These are phyloP conservation scores for Sarocladium strictum DNA, from an alignment of 2,329 filamentous ascomycete species.

Conservation along the genomic window DNA sequence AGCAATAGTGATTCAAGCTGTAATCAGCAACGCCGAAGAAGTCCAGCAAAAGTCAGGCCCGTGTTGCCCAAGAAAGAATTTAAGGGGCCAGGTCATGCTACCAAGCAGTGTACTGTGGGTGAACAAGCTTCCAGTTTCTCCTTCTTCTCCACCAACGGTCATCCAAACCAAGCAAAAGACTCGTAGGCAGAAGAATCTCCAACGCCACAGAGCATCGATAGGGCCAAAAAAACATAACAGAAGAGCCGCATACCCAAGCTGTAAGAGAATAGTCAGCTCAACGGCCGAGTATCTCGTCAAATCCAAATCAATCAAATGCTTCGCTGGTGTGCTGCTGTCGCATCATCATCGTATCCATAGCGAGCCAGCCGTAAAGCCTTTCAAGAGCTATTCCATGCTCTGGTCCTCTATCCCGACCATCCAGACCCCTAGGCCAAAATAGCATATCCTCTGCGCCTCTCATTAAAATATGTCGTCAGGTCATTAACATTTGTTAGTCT, in stretches of 20 bases:
- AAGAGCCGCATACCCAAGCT: constrained; percentile 1
- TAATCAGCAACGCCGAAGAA: constrained; percentile 1
- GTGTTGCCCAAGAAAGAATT: background rate
- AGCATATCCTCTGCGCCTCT: constrained; percentile 6
- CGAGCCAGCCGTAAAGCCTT: constrained; percentile 1
- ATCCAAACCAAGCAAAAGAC: background rate
- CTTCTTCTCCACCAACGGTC: background rate
- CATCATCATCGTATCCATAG: constrained; percentile 2
- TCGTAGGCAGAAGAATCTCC: background rate
- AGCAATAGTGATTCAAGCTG: background rate
- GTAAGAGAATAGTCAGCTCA: background rate
- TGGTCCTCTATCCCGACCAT: background rate
- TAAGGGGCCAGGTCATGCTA: background rate
- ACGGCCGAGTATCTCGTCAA: background rate
- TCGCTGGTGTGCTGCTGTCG: constrained; percentile 3
- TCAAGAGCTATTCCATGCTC: background rate
- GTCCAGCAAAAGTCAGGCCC: constrained; percentile 2
- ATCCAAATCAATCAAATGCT: constrained; percentile 7
- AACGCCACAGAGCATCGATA: background rate
- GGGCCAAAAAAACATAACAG: background rate
- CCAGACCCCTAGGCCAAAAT: background rate
- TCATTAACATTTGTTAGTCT: constrained; percentile 7
- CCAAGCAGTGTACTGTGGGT: background rate
- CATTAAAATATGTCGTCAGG: constrained; percentile 8
- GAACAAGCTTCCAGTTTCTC: background rate